Evolutionary conservation across 2,329 filamentous ascomycete species (phyloP).

Genomic region (Xylariaceae sp.): DNA sequence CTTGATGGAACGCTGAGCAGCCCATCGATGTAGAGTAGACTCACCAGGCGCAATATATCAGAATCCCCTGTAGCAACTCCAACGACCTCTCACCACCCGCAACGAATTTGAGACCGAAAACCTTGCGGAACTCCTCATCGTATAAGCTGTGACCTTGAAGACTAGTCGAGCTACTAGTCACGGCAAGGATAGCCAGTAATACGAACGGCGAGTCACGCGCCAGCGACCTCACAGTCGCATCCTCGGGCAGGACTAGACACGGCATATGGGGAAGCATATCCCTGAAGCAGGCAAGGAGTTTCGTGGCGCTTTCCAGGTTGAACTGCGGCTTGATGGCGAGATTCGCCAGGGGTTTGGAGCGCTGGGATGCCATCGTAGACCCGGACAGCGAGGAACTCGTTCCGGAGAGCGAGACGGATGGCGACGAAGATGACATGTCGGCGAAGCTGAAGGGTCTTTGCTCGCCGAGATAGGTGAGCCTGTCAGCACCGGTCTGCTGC

Average conservation of each 20-base stretch:
- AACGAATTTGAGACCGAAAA: slow-evolving; percentile 51
- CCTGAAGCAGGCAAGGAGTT: slow-evolving; percentile 40
- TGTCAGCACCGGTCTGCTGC: not conserved
- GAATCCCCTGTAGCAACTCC: slow-evolving; percentile 51
- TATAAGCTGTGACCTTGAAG: slow-evolving; percentile 49
- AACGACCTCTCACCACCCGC: slow-evolving; percentile 51
- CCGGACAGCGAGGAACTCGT: slow-evolving; percentile 12
- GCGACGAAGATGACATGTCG: slow-evolving; percentile 21
- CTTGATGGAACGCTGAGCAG: too few relatives aligned
- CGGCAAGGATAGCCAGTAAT: slow-evolving; percentile 48
- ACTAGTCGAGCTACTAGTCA: slow-evolving; percentile 43
- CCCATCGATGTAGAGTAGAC: not conserved
- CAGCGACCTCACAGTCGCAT: slow-evolving; percentile 39
- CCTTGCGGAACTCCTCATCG: slow-evolving; percentile 53
- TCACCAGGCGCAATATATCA: slow-evolving; percentile 55
- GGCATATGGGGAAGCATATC: slow-evolving; percentile 38
- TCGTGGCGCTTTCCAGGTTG: slow-evolving; percentile 48
- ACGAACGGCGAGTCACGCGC: slow-evolving; percentile 47
- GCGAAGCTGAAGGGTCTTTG: slow-evolving; percentile 25
- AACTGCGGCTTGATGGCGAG: slow-evolving; percentile 47
- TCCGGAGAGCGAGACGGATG: slow-evolving; percentile 12
- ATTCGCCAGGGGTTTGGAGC: slow-evolving; percentile 23
- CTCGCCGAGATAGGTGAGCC: not conserved
- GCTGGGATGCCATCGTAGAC: slow-evolving; percentile 25
- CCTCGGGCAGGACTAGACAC: slow-evolving; percentile 37